Conservation (phyloP, 2,329 filamentous ascomycete species). For the Colletotrichum coccodes region DNA sequence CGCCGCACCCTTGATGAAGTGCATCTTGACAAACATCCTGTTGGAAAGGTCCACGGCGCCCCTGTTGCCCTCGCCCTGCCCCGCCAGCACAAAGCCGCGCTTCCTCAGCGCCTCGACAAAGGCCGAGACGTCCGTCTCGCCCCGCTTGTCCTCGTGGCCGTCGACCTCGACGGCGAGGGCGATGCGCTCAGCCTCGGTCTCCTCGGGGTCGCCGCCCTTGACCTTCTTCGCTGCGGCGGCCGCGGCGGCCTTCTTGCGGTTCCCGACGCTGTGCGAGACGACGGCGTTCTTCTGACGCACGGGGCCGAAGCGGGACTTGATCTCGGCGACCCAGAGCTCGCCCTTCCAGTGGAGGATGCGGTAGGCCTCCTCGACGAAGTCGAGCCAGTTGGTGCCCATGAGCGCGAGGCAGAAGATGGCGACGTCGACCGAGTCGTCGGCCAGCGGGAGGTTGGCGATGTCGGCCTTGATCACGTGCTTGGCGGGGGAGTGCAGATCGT, state of each 20-base stretch:
- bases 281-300: slow-evolving; percentile 48
- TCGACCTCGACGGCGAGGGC: slow-evolving; percentile 78
- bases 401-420: slow-evolving; percentile 95
- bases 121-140: slow-evolving; percentile 86
- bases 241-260: slow-evolving; percentile 64
- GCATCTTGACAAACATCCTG: slow-evolving; percentile 99
- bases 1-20: slow-evolving; percentile 85
- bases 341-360: slow-evolving; percentile 92
- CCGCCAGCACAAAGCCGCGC: slow-evolving; percentile 86
- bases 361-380: slow-evolving; percentile 96
- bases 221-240: slow-evolving; percentile 51
- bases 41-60: slow-evolving; percentile 82
- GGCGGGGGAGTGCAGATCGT: slow-evolving; percentile 83
- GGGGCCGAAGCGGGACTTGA: slow-evolving; percentile 87
- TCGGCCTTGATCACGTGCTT: slow-evolving; percentile 87
- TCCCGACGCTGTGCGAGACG: slow-evolving; percentile 78
- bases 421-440: slow-evolving; percentile 81
- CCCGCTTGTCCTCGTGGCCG: slow-evolving; percentile 68
- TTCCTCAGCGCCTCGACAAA: slow-evolving; percentile 86
- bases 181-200: slow-evolving; percentile 55
- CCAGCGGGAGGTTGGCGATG: slow-evolving; percentile 83
- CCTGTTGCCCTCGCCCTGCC: slow-evolving; percentile 55
- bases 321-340: slow-evolving; percentile 97
- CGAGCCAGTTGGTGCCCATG: slow-evolving; percentile 99
- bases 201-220: slow-evolving; percentile 50